Conservation (phyloP, 768 basidiomycete species). For the Terana coerulea region DNA sequence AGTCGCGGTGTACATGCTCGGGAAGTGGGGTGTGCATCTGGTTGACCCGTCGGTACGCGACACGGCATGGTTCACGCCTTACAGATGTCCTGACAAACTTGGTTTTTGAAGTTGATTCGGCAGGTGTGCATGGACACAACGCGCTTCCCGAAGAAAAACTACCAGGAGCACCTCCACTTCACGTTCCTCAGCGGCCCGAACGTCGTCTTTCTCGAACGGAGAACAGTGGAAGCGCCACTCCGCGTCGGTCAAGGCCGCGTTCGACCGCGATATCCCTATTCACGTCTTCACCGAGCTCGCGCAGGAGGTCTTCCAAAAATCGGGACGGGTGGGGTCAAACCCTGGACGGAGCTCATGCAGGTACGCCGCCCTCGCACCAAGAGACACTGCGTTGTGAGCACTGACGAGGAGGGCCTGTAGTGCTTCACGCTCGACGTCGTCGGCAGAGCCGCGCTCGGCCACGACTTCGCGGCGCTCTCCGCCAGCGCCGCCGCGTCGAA, state of each 20-base stretch:
- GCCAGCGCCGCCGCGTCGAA: constrained; percentile 10
- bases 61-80: background rate
- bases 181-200: background rate
- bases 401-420: background rate
- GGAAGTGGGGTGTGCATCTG: constrained; percentile 39
- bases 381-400: too few relatives aligned
- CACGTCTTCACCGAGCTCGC: background rate
- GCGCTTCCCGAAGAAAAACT: background rate
- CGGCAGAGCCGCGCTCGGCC: constrained; percentile 12
- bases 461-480: constrained; percentile 20
- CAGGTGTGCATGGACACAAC: background rate
- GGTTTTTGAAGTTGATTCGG: background rate
- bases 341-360: background rate
- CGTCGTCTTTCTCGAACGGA: background rate
- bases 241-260: background rate
- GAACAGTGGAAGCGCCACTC: background rate
- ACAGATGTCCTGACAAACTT: too few relatives aligned
- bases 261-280: background rate
- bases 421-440: constrained; percentile 17
- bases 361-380: too few relatives aligned
- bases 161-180: background rate
- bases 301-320: background rate
- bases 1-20: constrained; percentile 36
- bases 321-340: background rate
- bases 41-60: constrained; percentile 31